These are phyloP conservation scores for Sarocladium oryzae DNA, from an alignment of 2,329 filamentous ascomycete genomes.

Conservation along the genomic window DNA sequence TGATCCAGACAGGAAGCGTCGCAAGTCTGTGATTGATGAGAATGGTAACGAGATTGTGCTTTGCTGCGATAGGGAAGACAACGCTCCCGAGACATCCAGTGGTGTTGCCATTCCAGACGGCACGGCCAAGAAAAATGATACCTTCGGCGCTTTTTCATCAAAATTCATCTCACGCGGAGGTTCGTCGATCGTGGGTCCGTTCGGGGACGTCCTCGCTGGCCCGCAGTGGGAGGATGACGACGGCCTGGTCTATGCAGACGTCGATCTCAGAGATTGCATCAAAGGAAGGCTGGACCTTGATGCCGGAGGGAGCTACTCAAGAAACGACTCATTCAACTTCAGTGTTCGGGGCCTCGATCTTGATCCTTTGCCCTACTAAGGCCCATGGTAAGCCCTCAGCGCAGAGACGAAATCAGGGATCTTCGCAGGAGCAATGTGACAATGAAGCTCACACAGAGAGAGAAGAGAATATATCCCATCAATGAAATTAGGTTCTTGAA, in stretches of 20 bases:
- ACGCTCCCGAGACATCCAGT: neutral
- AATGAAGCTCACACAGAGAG: too few species aligned
- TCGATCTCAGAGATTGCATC: conserved; percentile 84
- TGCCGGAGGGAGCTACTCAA: conserved; percentile 77
- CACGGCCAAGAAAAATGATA: neutral
- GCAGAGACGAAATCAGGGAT: too few species aligned
- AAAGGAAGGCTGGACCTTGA: conserved; percentile 77
- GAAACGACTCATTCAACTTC: conserved; percentile 59
- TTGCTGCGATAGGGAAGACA: conserved; percentile 21
- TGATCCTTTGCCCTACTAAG: conserved; percentile 48
- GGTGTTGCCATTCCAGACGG: conserved; percentile 2
- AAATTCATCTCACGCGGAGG: conserved; percentile 65
- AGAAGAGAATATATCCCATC: too few species aligned
- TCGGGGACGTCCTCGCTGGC: conserved; percentile 72
- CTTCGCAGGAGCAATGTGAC: too few species aligned
- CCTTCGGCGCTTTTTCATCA: neutral
- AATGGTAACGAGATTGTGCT: conserved; percentile 51
- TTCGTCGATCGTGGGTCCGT: conserved; percentile 72
- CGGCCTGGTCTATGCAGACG: conserved; percentile 61
- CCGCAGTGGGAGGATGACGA: conserved; percentile 78
- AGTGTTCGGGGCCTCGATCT: conserved; percentile 53
- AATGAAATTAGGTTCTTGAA: too few species aligned
- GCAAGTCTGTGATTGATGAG: conserved; percentile 41
- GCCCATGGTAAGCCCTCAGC: neutral
- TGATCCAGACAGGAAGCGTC: neutral